These are phyloP conservation scores for Brettanomyces anomalus DNA, from an alignment of 805 yeast genomes.

Conservation along the genomic window DNA sequence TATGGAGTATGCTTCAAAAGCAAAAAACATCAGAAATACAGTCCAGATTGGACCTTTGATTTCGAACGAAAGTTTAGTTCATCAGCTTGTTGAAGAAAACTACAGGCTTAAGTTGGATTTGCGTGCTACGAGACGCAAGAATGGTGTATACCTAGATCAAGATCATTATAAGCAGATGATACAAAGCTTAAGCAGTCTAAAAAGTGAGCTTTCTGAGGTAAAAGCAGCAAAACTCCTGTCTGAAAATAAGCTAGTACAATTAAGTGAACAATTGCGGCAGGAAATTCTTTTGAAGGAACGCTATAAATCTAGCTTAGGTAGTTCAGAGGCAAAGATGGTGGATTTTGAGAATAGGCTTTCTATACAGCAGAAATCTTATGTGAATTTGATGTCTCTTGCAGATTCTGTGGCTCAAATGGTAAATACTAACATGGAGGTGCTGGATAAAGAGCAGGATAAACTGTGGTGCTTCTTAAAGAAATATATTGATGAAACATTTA, in stretches of 20 bases:
- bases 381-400: not conserved
- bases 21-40: slow-evolving; percentile 41
- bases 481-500: not conserved
- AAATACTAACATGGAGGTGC: not conserved
- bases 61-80: slow-evolving; percentile 34
- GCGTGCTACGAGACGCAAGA: slow-evolving; percentile 50
- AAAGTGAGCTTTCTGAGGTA: slow-evolving; percentile 40
- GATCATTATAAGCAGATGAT: slow-evolving; percentile 46
- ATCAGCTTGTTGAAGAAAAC: slow-evolving; percentile 38
- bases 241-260: too few relatives aligned
- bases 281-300: slow-evolving; percentile 4
- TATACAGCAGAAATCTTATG: slow-evolving; percentile 9
- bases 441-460: not conserved
- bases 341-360: slow-evolving; percentile 26
- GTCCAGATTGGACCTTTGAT: slow-evolving; percentile 40
- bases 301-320: slow-evolving; percentile 5
- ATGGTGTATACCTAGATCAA: slow-evolving; percentile 58
- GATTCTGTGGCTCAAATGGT: not conserved
- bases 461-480: not conserved
- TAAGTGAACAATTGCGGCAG: not conserved
- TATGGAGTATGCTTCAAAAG: slow-evolving; percentile 47
- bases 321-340: slow-evolving; percentile 23
- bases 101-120: slow-evolving; percentile 42
- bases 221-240: slow-evolving; percentile 16
- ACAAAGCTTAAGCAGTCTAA: slow-evolving; percentile 38